Percentiles rank a stretch among this genome's conserved stretches.
Conservation (phyloP, 805 yeast genomes). For the Cyberlindnera nakhonratchasimensis region DNA sequence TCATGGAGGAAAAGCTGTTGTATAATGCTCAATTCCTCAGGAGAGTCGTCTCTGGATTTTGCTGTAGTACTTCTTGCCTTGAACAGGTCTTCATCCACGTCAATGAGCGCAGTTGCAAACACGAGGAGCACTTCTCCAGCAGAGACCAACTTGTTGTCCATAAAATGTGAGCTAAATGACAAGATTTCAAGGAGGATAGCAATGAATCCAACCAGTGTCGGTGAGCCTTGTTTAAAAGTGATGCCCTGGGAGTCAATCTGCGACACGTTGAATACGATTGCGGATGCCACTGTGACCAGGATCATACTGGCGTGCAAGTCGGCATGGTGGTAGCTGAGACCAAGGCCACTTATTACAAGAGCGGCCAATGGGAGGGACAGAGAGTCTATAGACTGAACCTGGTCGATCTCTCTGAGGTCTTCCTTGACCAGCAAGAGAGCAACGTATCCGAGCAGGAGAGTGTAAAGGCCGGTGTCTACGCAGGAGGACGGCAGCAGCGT, state of each 20-base stretch:
- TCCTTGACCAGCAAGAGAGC: slow-evolving; percentile 6
- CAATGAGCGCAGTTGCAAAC: slow-evolving; percentile 12
- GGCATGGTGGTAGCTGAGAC: slow-evolving; percentile 4
- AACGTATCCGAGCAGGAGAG: slow-evolving; percentile 3
- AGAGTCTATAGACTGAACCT: slow-evolving; percentile 1
- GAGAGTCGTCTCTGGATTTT: background rate
- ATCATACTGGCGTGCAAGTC: slow-evolving; percentile 24
- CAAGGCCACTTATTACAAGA: background rate
- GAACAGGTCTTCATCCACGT: slow-evolving; percentile 16
- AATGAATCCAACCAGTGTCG: slow-evolving; percentile 29
- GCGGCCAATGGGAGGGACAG: slow-evolving; percentile 3
- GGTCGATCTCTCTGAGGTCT: slow-evolving; percentile 18
- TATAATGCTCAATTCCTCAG: slow-evolving; percentile 16
- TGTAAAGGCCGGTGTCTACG: background rate
- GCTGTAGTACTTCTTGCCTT: background rate
- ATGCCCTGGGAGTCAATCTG: slow-evolving; percentile 14
- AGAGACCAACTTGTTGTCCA: slow-evolving; percentile 9
- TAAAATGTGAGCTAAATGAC: slow-evolving; percentile 29
- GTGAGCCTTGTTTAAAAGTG: slow-evolving; percentile 17
- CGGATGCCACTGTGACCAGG: slow-evolving; percentile 27
- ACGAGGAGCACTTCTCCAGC: slow-evolving; percentile 17
- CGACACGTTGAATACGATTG: slow-evolving; percentile 20
- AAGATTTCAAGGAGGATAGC: slow-evolving; percentile 33
- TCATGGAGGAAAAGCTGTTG: slow-evolving; percentile 35
- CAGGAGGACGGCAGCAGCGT: background rate